Base-by-base conservation (phyloP, 2,329 filamentous ascomycete species). In the Erysiphe pulchra region DNA sequence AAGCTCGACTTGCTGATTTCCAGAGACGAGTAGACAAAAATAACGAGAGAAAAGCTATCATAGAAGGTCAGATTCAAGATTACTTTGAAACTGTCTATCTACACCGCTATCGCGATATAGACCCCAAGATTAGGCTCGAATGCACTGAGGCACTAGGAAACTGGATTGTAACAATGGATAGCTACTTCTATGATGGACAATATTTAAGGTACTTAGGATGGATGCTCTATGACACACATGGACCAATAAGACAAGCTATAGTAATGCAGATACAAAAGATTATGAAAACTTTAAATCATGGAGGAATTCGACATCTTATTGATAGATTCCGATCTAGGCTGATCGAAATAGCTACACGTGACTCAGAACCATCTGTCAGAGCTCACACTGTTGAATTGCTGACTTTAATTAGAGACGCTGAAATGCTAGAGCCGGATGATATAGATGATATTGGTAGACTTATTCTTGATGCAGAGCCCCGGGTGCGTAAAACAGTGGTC, bases 161-260 rank as follows among this genome's bases (percentile, higher is more conserved):
- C 37, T 98, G 90, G 90, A 92, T 95, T 53, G 71, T 77, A 58
- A 73, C 73, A 11, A 74, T 93, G 45, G 83, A 86, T 2, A 83
- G 84, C 42, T 71, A 82, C 41, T 98, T 93, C 62, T 83, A 94
- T 60, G 82, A 94, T 52, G 84, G 84, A 1, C 71, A 79, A 53
- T 93, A 93, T 61, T 66, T 98, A 44, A 77, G 90, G 49, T 98
- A 98, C 56, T 68, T 98, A 6, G 90, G 90, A 45, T 98, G 90
- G 90, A 77, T 93, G 56, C 68, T 98, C 30, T 93, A 86, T 4
- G 90, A 98, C 58, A 70, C 76, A 3, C 70, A 77, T 49, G 68
- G 77, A 1, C 64, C 75, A 9, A 86, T 83, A 18, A 74, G 90
- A 46, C 70, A 78, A n/a, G 85, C 93, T 59, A 84, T 92, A 2